Base-by-base conservation (phyloP, 306 rosid genomes). In the Cyclanthera cordifolia region DNA sequence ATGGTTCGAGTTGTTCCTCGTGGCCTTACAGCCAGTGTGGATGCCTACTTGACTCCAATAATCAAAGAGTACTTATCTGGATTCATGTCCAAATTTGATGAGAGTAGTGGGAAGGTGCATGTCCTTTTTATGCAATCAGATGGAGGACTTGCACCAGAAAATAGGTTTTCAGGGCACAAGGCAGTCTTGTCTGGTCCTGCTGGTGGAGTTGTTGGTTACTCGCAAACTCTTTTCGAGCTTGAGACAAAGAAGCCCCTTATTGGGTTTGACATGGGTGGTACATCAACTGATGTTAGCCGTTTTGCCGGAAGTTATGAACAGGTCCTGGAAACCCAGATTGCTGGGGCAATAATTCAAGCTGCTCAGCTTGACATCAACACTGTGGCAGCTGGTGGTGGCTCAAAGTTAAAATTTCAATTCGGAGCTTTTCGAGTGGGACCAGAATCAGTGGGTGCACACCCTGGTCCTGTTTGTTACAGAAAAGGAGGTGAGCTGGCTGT, bases 221-320 rank as follows among this genome's bases (percentile, higher is more conserved):
- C 98, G 0, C 97, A 89, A 53, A 92, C 96, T 56, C 96, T 92
- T 71, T 92, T 89, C 32, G 82, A 72, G 37, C 88, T 89, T 60
- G 98, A 92, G 81, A 92, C 96, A 12, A 81, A 74, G 65, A 92
- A 84, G 66, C 96, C 98, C 5, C 79, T 92, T 15, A 92, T 92
- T 77, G 97, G 97, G 16, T 92, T 92, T 83, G 97, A 92, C 75
- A 92, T 92, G 96, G 96, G 97, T 68, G 96, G 97, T 55, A 92
- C 97, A 37, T 92, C 97, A 67, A 92, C 97, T 12, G 97, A 92
- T 81, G 97, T 89, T 67, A 92, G 97, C 78, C 93, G 96, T 17
- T 92, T 85, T 70, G 96, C 92, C 28, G 95, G 97, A 76, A 80
- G 72, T 76, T 92, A 92, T 77, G 97, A 92, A 81, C 97, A 87